Conservation (phyloP, 2,329 filamentous ascomycete species). For the Pestalotiopsis fici region DNA sequence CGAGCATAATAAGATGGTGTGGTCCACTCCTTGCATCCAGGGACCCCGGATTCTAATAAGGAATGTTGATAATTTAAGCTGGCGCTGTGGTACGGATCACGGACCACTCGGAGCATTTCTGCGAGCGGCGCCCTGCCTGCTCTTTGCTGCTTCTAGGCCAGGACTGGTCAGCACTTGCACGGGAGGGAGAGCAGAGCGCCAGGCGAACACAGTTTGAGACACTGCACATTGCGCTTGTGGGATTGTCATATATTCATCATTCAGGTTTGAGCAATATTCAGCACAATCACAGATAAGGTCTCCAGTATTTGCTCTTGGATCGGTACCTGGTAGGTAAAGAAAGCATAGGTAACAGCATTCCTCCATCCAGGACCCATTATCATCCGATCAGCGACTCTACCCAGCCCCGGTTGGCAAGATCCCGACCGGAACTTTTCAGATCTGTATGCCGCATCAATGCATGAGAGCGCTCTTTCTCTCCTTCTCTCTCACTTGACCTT, state of each 20-base stretch:
- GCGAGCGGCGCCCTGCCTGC: not conserved
- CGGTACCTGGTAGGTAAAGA: too few relatives aligned
- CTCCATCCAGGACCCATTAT: not conserved
- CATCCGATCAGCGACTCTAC: not conserved
- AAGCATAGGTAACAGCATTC: not conserved
- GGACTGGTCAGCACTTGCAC: not conserved
- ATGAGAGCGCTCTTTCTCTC: not conserved
- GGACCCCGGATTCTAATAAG: slow-evolving; percentile 3
- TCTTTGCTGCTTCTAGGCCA: not conserved
- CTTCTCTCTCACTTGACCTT: too few relatives aligned
- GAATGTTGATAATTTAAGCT: not conserved
- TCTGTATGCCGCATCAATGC: slow-evolving; percentile 1
- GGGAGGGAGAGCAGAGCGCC: not conserved
- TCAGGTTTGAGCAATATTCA: too few relatives aligned
- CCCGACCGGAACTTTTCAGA: not conserved
- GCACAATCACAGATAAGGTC: too few relatives aligned
- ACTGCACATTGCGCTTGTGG: too few relatives aligned
- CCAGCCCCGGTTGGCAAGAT: slow-evolving; percentile 1
- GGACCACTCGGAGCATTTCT: slow-evolving; percentile 6
- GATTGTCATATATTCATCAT: too few relatives aligned
- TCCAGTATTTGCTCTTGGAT: too few relatives aligned
- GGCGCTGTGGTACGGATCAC: slow-evolving; percentile 2
- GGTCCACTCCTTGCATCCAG: not conserved
- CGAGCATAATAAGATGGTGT: not conserved
- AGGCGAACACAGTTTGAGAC: not conserved